Evolutionary conservation across 2,329 filamentous ascomycete genomes (phyloP).

Genomic region (Fusarium neocosmosporiellum): DNA sequence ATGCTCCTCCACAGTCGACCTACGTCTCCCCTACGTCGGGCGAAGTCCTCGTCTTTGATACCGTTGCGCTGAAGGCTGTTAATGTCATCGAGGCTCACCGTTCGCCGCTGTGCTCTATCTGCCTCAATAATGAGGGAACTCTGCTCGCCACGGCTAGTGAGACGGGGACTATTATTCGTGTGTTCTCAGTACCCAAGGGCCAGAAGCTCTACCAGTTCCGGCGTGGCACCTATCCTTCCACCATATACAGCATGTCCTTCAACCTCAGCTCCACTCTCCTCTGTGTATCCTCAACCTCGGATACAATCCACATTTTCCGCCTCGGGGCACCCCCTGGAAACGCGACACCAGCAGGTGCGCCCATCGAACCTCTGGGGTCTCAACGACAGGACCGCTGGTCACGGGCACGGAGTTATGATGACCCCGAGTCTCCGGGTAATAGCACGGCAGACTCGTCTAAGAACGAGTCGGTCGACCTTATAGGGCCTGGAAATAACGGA

Average conservation of each 20-base stretch:
- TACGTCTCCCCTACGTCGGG: conserved; percentile 88
- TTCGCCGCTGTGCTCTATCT: conserved; percentile 88
- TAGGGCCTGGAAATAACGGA: conserved; percentile 41
- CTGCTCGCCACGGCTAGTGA: conserved; percentile 94
- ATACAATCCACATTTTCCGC: conserved; percentile 97
- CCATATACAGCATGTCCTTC: conserved; percentile 99
- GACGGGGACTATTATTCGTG: conserved; percentile 95
- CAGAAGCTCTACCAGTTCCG: conserved; percentile 97
- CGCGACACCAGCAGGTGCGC: conserved; percentile 49
- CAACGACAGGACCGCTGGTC: conserved; percentile 64
- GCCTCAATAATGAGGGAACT: conserved; percentile 92
- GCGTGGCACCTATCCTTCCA: conserved; percentile 92
- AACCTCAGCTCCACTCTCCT: conserved; percentile 93
- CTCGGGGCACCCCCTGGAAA: conserved; percentile 65
- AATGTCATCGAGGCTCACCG: conserved; percentile 97
- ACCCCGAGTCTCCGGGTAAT: conserved; percentile 50
- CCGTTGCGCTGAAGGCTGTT: conserved; percentile 87
- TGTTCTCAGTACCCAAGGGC: conserved; percentile 91
- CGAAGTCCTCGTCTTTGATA: conserved; percentile 93
- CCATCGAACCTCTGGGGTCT: conserved; percentile 54
- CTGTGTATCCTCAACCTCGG: conserved; percentile 94
- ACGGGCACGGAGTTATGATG: conserved; percentile 64
- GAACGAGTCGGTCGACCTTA: conserved; percentile 59
- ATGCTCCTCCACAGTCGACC: conserved; percentile 83
- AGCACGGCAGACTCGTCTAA: conserved; percentile 66